Conservation (phyloP, 2,329 filamentous ascomycete genomes). For the Aspergillus persii region DNA sequence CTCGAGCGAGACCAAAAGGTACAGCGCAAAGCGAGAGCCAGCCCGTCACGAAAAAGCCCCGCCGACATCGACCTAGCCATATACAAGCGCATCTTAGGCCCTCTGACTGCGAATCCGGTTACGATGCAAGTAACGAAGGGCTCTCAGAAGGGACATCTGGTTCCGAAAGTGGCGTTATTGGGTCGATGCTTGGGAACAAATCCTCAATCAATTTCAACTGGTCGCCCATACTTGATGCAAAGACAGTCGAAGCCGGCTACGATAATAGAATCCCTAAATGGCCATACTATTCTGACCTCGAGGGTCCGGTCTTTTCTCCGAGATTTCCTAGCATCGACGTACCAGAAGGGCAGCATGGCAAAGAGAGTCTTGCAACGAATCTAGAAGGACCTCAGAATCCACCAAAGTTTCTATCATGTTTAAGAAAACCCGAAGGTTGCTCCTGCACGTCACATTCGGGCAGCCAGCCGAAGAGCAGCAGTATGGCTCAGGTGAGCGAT, state of each 20-base stretch:
- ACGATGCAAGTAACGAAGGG: slow-evolving; percentile 6
- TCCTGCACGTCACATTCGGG: background rate
- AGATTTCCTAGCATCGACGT: background rate
- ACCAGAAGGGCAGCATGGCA: background rate
- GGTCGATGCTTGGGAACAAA: background rate
- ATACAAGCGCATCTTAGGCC: background rate
- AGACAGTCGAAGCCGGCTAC: background rate
- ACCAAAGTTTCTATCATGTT: background rate
- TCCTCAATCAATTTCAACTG: background rate
- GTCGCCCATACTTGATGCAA: background rate
- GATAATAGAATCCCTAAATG: background rate
- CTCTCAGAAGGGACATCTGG: background rate
- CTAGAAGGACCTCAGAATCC: background rate
- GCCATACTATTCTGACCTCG: background rate
- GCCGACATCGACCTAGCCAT: background rate
- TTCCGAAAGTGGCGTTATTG: background rate
- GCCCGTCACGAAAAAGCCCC: background rate
- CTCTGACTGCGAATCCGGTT: slow-evolving; percentile 5
- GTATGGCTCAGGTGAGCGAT: background rate
- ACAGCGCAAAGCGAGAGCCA: background rate
- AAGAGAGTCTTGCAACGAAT: background rate
- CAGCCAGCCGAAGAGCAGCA: background rate
- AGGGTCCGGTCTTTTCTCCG: background rate
- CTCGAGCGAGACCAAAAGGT: background rate
- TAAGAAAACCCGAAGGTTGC: background rate